A percentile compares a stretch with the other conserved stretches of the same genome.
Evolutionary conservation across 805 yeast genomes (phyloP).

Genomic region (Lipomyces anomalus): DNA sequence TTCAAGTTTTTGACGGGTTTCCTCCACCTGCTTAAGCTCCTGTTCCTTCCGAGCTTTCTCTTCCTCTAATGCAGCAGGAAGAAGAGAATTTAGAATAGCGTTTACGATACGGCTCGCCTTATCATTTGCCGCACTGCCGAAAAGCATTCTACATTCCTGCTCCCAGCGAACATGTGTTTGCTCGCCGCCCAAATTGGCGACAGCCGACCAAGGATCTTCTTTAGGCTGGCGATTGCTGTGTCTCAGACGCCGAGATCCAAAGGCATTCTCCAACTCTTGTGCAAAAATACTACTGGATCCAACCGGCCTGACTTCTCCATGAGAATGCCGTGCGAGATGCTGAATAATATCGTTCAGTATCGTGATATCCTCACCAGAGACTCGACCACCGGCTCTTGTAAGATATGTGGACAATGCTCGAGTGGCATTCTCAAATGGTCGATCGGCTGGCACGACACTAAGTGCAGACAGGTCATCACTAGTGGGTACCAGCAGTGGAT

Average conservation of each 20-base stretch:
- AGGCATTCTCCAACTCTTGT: slow-evolving; percentile 13
- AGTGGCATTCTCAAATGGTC: too few species aligned
- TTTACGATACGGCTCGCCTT: slow-evolving; percentile 28
- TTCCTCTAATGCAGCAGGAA: slow-evolving; percentile 24
- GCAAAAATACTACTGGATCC: slow-evolving; percentile 11
- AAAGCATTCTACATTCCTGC: slow-evolving; percentile 49
- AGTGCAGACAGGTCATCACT: too few species aligned
- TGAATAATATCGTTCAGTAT: slow-evolving; percentile 13
- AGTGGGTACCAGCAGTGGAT: slow-evolving; percentile 18
- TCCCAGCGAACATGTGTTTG: slow-evolving; percentile 67
- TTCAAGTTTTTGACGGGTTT: slow-evolving; percentile 39
- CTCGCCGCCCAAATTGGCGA: slow-evolving; percentile 21
- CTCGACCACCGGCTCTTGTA: too few species aligned
- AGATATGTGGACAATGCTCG: too few species aligned
- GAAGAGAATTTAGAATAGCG: slow-evolving; percentile 25
- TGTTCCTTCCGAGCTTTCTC: slow-evolving; percentile 11
- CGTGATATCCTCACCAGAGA: slow-evolving; percentile 11
- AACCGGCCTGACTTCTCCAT: slow-evolving; percentile 1
- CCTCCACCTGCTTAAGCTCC: slow-evolving; percentile 12
- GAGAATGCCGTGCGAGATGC: slow-evolving; percentile 14
- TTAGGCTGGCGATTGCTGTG: slow-evolving; percentile 6
- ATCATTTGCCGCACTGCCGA: slow-evolving; percentile 38
- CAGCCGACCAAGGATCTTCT: slow-evolving; percentile 22
- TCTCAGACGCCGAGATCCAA: slow-evolving; percentile 8
- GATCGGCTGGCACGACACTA: too few species aligned